Conservation (phyloP, 2,329 filamentous ascomycete genomes). For the Simplicillium aogashimaense region DNA sequence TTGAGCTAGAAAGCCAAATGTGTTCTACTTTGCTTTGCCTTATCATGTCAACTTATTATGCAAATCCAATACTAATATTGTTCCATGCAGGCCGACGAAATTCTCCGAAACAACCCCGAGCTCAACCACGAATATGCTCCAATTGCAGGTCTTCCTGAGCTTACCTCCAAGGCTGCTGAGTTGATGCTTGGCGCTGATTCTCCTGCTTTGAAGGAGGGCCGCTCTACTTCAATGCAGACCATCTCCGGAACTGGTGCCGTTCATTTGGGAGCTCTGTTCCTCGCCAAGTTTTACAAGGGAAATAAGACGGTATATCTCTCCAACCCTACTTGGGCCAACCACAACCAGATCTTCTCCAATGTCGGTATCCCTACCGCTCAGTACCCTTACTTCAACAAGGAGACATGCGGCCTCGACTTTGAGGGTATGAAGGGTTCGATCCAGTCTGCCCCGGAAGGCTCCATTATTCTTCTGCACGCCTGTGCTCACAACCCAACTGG, state of each 20-base stretch:
- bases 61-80: neutral
- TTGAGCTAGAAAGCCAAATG: too few relatives aligned
- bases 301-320: conserved; percentile 79
- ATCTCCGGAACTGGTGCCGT: conserved; percentile 96
- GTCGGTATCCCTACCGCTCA: conserved; percentile 66
- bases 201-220: conserved; percentile 74
- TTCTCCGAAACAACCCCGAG: conserved; percentile 77
- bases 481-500: conserved; percentile 98
- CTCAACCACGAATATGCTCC: conserved; percentile 98
- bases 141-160: conserved; percentile 77
- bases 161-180: conserved; percentile 85
- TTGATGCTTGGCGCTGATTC: conserved; percentile 75
- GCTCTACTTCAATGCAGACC: conserved; percentile 75
- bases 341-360: conserved; percentile 96
- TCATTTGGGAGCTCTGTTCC: conserved; percentile 88
- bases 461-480: conserved; percentile 84
- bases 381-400: conserved; percentile 89
- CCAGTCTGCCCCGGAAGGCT: conserved; percentile 61
- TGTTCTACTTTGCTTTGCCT: conserved; percentile 1
- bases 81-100: conserved; percentile 67
- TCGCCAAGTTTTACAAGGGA: conserved; percentile 77
- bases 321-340: conserved; percentile 95
- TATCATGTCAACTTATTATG: neutral
- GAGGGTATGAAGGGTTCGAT: conserved; percentile 73
- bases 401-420: conserved; percentile 87